phyloP scores from a whole-genome alignment of 257 asterid species.

The Petunia axillaris region DNA sequence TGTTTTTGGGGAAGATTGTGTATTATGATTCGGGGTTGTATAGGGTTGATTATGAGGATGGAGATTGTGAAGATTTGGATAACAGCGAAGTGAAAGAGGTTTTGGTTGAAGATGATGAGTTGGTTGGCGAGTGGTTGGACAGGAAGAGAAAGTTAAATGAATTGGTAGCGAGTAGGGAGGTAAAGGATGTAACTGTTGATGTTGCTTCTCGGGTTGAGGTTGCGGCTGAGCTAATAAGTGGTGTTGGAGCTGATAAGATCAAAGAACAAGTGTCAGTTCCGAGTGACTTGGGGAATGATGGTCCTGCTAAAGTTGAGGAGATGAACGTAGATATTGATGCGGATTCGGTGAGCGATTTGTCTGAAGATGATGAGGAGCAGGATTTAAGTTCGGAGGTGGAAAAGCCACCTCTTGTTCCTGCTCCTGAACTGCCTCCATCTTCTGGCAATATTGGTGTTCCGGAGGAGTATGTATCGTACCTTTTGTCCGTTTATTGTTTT shows the following conservation, averaged over 20 bases:
- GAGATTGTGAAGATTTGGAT: constrained; percentile 76
- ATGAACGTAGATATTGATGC: constrained; percentile 36
- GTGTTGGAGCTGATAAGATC: constrained; percentile 25
- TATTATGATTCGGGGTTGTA: constrained; percentile 63
- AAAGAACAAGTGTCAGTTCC: constrained; percentile 17
- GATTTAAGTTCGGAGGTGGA: constrained; percentile 44
- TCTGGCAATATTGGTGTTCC: constrained; percentile 78
- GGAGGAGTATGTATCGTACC: constrained; percentile 64
- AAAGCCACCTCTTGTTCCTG: constrained; percentile 51
- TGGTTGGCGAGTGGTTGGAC: constrained; percentile 60
- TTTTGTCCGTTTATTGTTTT: constrained; percentile 74
- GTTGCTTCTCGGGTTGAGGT: background rate
- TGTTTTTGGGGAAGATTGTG: constrained; percentile 64
- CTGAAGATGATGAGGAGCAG: constrained; percentile 48
- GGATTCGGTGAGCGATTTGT: constrained; percentile 54
- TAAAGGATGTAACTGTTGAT: background rate
- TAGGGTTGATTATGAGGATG: constrained; percentile 75
- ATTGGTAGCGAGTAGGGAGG: constrained; percentile 40
- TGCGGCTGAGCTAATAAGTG: constrained; percentile 17
- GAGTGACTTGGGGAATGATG: constrained; percentile 26
- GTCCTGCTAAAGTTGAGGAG: constrained; percentile 29
- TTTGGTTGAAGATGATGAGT: constrained; percentile 56
- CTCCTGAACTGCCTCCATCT: constrained; percentile 81
- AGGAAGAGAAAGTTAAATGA: constrained; percentile 56
- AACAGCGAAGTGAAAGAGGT: constrained; percentile 48